phyloP scores from a whole-genome alignment of 805 yeast species.

The Nakazawaea holstii region DNA sequence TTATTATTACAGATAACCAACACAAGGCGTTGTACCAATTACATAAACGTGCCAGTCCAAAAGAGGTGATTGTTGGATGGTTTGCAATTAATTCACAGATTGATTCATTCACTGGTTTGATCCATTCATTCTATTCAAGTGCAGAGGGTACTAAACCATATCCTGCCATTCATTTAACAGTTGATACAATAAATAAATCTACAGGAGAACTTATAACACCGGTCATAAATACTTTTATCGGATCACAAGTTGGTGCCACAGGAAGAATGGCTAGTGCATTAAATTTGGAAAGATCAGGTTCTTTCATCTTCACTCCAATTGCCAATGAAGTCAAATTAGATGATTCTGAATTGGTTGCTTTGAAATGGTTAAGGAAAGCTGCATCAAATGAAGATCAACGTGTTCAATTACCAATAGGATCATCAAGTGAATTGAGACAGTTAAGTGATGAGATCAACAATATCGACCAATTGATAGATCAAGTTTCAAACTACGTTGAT shows the following conservation, averaged over 20 bases:
- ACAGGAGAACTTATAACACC: conserved; percentile 47
- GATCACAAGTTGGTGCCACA: conserved; percentile 66
- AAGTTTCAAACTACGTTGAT: conserved; percentile 43
- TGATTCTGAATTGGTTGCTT: conserved; percentile 52
- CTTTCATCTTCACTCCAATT: conserved; percentile 71
- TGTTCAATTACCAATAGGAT: conserved; percentile 24
- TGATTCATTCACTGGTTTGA: conserved; percentile 68
- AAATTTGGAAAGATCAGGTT: conserved; percentile 33
- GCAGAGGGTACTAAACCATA: conserved; percentile 64
- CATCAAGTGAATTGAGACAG: conserved; percentile 38
- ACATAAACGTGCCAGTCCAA: conserved; percentile 74
- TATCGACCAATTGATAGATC: conserved; percentile 42
- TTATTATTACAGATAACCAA: conserved; percentile 71
- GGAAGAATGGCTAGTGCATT: conserved; percentile 29
- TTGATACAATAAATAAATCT: conserved; percentile 49
- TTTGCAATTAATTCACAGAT: conserved; percentile 56
- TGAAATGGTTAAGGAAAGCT: conserved; percentile 40
- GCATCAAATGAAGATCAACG: conserved; percentile 25
- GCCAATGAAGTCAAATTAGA: conserved; percentile 56
- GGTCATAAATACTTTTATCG: conserved; percentile 60
- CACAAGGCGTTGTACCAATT: conserved; percentile 66
- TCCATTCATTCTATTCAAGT: conserved; percentile 75
- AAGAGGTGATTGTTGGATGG: conserved; percentile 81
- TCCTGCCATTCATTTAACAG: conserved; percentile 76
- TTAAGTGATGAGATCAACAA: conserved; percentile 40